Base-by-base conservation (phyloP, 2,329 filamentous ascomycete species). In the Apiospora koreana region DNA sequence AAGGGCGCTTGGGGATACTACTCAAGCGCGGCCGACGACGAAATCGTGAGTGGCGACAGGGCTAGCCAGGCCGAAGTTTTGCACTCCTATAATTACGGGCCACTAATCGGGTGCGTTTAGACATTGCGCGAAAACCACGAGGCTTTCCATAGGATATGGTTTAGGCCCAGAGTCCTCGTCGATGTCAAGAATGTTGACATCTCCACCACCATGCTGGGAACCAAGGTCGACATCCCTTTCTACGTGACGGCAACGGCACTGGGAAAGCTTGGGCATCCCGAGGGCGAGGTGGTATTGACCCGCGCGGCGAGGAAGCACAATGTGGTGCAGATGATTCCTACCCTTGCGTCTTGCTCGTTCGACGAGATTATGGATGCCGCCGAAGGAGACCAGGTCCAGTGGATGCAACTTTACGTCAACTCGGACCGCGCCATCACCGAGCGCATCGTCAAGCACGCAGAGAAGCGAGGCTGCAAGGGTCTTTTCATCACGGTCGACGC, bases 401-500 rank as follows among this genome's bases (percentile, higher is more conserved):
- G 96, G 96, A 86, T 99, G 75, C 96, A 99, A 83, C 89, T 99
- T 0, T 97, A 98, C 83, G 94, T 99, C 76, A 99, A 99, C 88
- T 96, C 97, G 81, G 93, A 99, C 84, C 92, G 96, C 70, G 88
- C 87, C 42, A 95, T 99, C 81, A 99, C 96, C 10, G 90, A 93
- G 82, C 89, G 89, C 73, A 98, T 99, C 75, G 93, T 99, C 66
- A 82, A 95, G 83, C 94, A 98, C 82, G 96, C 96, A 72, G 96
- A 99, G 84, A 86, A 86, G 78, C 92, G 96, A 70, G 96, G 96
- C 38, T 98, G 96, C 87, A 96, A 94, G 83, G 96, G 92, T 12
- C 90, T 99, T 23, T 99, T 99, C 86, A 98, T 99, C 84, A 99
- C 96, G 2, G 96, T 99, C 69, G 96, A 99, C 80, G 96, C 96